Evolutionary conservation across 2,329 filamentous ascomycete species (phyloP).

Genomic region (Colletotrichum chlorophyti): DNA sequence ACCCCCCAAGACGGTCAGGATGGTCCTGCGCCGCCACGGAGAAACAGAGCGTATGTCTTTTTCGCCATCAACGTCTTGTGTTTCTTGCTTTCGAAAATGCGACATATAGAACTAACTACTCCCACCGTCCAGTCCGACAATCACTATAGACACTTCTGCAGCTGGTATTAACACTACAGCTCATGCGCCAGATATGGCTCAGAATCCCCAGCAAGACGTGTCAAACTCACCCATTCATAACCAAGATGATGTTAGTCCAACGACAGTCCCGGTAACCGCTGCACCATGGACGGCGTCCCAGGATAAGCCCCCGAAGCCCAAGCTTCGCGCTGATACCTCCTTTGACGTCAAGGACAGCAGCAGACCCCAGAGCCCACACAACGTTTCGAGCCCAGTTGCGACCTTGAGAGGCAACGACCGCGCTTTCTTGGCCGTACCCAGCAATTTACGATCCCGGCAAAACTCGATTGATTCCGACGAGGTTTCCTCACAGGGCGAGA

Average conservation of each 20-base stretch:
- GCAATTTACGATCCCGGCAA: slow-evolving; percentile 65
- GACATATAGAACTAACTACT: slow-evolving; percentile 21
- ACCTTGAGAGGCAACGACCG: slow-evolving; percentile 51
- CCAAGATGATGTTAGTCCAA: slow-evolving; percentile 50
- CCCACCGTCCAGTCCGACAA: slow-evolving; percentile 51
- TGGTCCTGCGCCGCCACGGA: slow-evolving; percentile 30
- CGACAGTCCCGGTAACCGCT: slow-evolving; percentile 42
- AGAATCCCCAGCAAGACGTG: slow-evolving; percentile 32
- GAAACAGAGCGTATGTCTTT: slow-evolving; percentile 47
- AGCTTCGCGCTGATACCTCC: slow-evolving; percentile 62
- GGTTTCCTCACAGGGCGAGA: slow-evolving; percentile 67
- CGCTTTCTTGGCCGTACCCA: slow-evolving; percentile 71
- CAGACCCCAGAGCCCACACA: slow-evolving; percentile 75
- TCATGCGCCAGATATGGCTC: slow-evolving; percentile 37
- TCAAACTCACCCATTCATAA: slow-evolving; percentile 43
- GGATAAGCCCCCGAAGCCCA: slow-evolving; percentile 38
- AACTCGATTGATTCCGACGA: slow-evolving; percentile 75
- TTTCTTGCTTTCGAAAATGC: neutral
- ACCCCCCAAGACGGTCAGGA: slow-evolving; percentile 22
- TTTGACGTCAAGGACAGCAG: slow-evolving; percentile 66
- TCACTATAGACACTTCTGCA: slow-evolving; percentile 61
- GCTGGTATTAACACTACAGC: slow-evolving; percentile 36
- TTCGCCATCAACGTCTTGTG: neutral
- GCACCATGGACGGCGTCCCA: slow-evolving; percentile 35
- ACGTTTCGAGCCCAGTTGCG: slow-evolving; percentile 67